These are phyloP conservation scores for Dictyostelium capitatum DNA, from an alignment of 78 protist genomes.

Conservation along the genomic window DNA sequence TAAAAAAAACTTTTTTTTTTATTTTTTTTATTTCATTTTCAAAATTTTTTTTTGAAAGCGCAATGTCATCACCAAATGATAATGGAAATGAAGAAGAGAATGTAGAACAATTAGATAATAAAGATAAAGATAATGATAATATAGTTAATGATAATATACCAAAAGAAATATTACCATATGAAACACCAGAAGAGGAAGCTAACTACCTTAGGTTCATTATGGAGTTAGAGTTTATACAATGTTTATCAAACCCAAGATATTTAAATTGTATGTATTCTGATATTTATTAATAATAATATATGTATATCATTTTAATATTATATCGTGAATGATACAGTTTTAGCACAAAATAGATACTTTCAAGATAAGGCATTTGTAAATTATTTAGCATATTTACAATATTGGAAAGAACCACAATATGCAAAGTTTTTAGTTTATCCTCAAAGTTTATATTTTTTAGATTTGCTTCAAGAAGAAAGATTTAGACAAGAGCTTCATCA, in stretches of 20 bases:
- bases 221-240: conserved; percentile 87
- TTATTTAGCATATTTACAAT: conserved; percentile 73
- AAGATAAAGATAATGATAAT: too few species aligned
- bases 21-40: neutral
- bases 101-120: neutral
- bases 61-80: conserved; percentile 10
- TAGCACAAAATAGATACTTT: conserved; percentile 74
- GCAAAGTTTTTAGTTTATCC: conserved; percentile 65
- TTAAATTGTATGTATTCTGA: conserved; percentile 65
- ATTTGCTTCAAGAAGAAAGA: conserved; percentile 59
- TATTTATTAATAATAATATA: too few species aligned
- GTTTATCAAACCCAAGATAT: conserved; percentile 83
- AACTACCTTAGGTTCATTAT: conserved; percentile 61
- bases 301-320: too few species aligned
- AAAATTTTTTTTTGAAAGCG: neutral
- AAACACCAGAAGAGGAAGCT: conserved; percentile 55
- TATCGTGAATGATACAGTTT: conserved; percentile 7
- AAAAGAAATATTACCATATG: neutral
- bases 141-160: neutral
- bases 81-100: neutral
- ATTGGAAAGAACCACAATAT: conserved; percentile 86
- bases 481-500: conserved; percentile 69
- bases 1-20: neutral
- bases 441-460: conserved; percentile 62
- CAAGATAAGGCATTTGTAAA: conserved; percentile 79